Evolutionary conservation across 2,329 filamentous ascomycete species (phyloP), one percentile per base, ranked within the genome.

Genomic region (Fusarium compactum): DNA sequence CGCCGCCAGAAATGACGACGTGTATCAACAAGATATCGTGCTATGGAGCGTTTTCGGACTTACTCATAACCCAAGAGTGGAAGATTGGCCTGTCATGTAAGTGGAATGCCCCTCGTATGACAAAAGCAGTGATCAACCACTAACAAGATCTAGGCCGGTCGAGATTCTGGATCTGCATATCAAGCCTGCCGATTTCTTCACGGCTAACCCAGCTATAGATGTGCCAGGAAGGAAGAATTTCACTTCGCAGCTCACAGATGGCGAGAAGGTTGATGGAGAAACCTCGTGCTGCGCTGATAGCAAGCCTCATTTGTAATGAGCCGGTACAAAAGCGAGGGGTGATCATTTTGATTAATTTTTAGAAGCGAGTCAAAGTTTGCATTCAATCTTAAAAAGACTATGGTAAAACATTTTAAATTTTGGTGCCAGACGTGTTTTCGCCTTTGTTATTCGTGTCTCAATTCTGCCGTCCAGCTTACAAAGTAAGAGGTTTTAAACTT

Each of bases 161-260:
- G 62, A 65, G 30, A 65, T 65, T 52, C 25, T 65, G 6, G 60
- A 65, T 25, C 3, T 65, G 8, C 62, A 65, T 14, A 58, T 65
- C 2, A 25, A 51, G 1, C 62, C 62, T 3, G 41, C 45, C 3
- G 62, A 65, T 5, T 65, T 65, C 52, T 65, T 65, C 3, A 65
- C 62, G 0, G 53, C 24, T 0, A 65, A 65, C 10, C 62, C 62
- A 0, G 62, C 62, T 16, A 63, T 65, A n/a, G 62, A 65, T 41
- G 61, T 65, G 0, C 62, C 62, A 7, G 34, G 34, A 38, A 38
- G 34, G 34, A 38, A 38, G 18, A 38, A 38, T 9, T 38, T 38
- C 18, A 38, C 18, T 3, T 38, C 34, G 3, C 34, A 38, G 34
- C 34, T 38, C 10, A 38, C 34, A 38, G 34, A 38, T n/a, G 34